phyloP scores from a whole-genome alignment of 805 yeast species.

The Candida nanaspora region DNA sequence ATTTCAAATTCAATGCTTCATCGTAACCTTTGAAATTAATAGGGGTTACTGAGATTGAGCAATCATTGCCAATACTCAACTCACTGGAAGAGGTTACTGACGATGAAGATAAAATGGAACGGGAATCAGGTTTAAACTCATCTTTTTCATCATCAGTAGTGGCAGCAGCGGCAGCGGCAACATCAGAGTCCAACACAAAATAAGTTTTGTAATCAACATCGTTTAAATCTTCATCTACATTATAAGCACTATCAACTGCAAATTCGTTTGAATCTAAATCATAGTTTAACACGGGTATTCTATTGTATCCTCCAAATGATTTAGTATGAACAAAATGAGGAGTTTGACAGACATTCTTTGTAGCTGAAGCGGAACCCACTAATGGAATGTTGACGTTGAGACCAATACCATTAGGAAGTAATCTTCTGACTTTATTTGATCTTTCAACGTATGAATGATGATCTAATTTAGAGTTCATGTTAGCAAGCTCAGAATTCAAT shows the following conservation, averaged over 20 bases:
- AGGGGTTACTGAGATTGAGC: conserved; percentile 15
- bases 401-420: conserved; percentile 41
- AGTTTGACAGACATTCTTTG: conserved; percentile 25
- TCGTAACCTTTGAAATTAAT: conserved; percentile 15
- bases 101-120: too few relatives aligned
- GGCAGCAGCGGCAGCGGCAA: background rate
- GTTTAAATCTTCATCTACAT: conserved; percentile 10
- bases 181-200: background rate
- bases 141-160: background rate
- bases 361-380: conserved; percentile 26
- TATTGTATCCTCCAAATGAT: conserved; percentile 31
- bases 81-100: conserved; percentile 9
- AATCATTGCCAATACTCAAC: conserved; percentile 10
- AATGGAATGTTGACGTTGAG: conserved; percentile 40
- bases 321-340: conserved; percentile 40
- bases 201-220: background rate
- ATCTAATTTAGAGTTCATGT: conserved; percentile 1
- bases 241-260: conserved; percentile 8
- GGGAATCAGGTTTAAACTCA: too few relatives aligned
- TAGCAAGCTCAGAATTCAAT: background rate
- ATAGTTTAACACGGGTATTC: conserved; percentile 10
- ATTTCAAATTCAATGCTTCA: background rate
- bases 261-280: conserved; percentile 5
- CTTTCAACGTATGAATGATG: conserved; percentile 7
- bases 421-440: conserved; percentile 14